Base-by-base conservation (phyloP, 2,329 filamentous ascomycete species). In the Daldinia sp. region DNA sequence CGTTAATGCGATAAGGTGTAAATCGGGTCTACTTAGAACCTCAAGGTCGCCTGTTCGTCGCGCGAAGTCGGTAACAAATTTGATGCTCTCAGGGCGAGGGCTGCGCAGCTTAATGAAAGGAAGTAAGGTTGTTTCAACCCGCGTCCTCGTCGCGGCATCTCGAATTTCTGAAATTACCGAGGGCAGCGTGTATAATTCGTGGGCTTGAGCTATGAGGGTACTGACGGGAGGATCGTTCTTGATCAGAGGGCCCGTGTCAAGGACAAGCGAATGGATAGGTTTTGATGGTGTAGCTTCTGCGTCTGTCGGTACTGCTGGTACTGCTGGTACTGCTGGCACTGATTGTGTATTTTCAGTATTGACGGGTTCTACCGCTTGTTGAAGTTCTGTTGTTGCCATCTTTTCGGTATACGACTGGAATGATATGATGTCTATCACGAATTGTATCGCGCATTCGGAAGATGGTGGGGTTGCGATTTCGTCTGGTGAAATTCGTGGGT, bases 161-260 rank as follows among this genome's bases (percentile, higher is more conserved):
- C 93, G 85, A 84, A 97, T 97, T 83, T 99, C 96, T 58, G 89
- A 87, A 33, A 98, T 85, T 63, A 99, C 93, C 6, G 92, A 90
- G 0, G 94, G 94, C 0, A 95, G 92, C 0, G 94, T 98, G 76
- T 94, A 89, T 46, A 98, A 86, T 66, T 87, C 84, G 75, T 96
- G 90, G 54, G 93, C 90, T 78, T 93, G 90, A 41, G 88, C 86
- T 58, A 97, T 84, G 10, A 99, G 88, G 0, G 92, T 93, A 51
- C 93, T 97, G 26, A 96, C 88, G 10, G 93, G 85, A 12, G 95
- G 93, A 72, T 96, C 91, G 82, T 98, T 98, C 78, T 95, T 95
- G 79, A 99, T 94, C 68, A 99, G 89, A 6, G 95, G 94, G 28
- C 94, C 95, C 2, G 96, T 92, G 78, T 99, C 96, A 73, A 99